A percentile compares a stretch with the other conserved stretches of the same genome.
phyloP scores from a whole-genome alignment of 768 basidiomycete genomes.

The Trametes sanguinea region DNA sequence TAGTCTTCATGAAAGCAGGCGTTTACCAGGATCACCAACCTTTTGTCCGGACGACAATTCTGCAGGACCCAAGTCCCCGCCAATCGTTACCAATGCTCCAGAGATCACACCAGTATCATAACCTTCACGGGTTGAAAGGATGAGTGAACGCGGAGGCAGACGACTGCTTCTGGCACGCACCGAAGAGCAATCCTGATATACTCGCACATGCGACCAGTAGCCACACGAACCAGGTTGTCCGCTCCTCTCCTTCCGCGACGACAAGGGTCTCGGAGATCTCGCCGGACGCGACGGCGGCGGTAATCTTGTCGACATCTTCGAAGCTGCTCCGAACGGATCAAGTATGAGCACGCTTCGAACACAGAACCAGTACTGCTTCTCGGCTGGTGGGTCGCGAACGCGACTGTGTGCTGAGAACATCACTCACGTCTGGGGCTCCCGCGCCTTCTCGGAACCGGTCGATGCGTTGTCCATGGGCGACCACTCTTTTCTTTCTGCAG shows the following conservation, averaged over 20 bases:
- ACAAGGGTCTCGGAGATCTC: conserved; percentile 63
- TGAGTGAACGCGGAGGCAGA: neutral
- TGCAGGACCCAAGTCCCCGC: conserved; percentile 60
- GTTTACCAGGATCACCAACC: conserved; percentile 35
- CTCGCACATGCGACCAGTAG: conserved; percentile 73
- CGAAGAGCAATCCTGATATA: conserved; percentile 76
- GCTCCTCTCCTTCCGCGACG: conserved; percentile 65
- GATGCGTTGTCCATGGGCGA: conserved; percentile 12
- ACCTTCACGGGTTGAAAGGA: conserved; percentile 41
- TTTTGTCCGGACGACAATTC: conserved; percentile 63
- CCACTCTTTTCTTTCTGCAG: neutral
- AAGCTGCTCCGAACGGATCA: neutral
- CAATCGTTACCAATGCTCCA: conserved; percentile 77
- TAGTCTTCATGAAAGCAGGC: no score
- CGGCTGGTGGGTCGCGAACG: no score
- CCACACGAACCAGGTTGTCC: conserved; percentile 76
- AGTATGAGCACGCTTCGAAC: no score
- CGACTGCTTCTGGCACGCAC: conserved; percentile 40
- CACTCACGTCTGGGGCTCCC: conserved; percentile 11
- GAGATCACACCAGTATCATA: conserved; percentile 84
- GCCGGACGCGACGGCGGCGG: conserved; percentile 33
- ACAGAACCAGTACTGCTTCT: no score
- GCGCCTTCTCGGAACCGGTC: conserved; percentile 2
- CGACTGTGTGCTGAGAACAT: neutral
- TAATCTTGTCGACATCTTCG: conserved; percentile 6